Evolutionary conservation across 768 basidiomycete genomes (phyloP), one percentile per base, ranked within the genome.

Genomic region (Tulasnella sp.): DNA sequence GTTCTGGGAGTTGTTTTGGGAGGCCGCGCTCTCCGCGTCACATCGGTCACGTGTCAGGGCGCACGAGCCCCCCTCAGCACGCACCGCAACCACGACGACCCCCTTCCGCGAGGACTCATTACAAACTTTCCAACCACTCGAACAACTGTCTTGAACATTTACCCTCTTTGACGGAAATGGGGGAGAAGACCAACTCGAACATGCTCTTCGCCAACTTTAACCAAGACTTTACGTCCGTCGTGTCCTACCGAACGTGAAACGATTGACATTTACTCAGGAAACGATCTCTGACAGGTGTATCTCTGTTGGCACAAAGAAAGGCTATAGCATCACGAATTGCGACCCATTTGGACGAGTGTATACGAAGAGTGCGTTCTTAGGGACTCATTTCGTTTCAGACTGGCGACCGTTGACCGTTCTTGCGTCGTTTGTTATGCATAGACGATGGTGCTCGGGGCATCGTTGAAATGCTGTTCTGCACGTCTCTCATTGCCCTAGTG

Each of bases 391-490:
- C 5, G 23, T 4, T 7, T 42, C 14, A 23, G 17, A 53, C 14
- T 3, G 29, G 29, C n/a, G n/a, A 12, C 19, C n/a, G 25, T 59
- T 29, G 35, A 40, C 34, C 21, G 23, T 35, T 4, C 12, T n/a
- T n/a, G n/a, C n/a, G n/a, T n/a, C n/a, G 42, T 21, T 25, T 35
- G 21, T 27, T 45, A 29, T 58, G 27, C 23, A 29, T 60, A 90
- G 94, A 86, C 64, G 92, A 97, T 59, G 93, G 94, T 6, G 89
- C 94, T 2, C 79, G 87, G 15, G 91, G 92, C 21, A 96, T 96
- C 61, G 94, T 97, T 14, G 96, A 99, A 71, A 99, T 99, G 96
- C 76, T 99, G 59, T 99, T 99, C 74, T 97, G 93, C 72, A 99
- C 96, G 4, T 96, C 92, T 19, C 79, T 99, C 61, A 90, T 99